These are phyloP conservation scores for Cocos nucifera DNA, from an alignment of 176 grass and related monocot species.

Conservation along the genomic window DNA sequence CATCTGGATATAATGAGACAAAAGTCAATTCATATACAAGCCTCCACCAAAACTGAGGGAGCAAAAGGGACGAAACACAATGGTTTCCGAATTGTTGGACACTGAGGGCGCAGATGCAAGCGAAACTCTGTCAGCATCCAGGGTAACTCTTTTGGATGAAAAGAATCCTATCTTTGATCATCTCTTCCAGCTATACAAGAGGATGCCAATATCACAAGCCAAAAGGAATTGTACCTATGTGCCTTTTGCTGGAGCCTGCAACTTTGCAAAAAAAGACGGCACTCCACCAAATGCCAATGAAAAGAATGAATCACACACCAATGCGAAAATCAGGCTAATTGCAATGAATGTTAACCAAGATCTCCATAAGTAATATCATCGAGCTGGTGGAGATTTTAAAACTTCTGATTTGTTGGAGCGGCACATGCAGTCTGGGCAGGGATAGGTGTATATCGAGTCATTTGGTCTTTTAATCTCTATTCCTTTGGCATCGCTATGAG, in stretches of 20 bases:
- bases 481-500: constrained; percentile 76
- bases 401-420: constrained; percentile 52
- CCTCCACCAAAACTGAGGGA: background rate
- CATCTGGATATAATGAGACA: background rate
- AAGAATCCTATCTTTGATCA: constrained; percentile 13
- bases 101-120: background rate
- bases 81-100: background rate
- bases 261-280: constrained; percentile 20
- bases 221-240: constrained; percentile 12
- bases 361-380: constrained; percentile 36
- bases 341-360: constrained; percentile 4
- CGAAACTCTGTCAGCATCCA: background rate
- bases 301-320: constrained; percentile 49
- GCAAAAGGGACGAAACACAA: background rate
- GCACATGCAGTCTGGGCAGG: constrained; percentile 92
- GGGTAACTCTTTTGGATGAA: too few relatives aligned
- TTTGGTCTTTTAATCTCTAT: constrained; percentile 85
- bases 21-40: background rate
- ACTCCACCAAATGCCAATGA: constrained; percentile 36
- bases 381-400: constrained; percentile 34
- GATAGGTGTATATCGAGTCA: constrained; percentile 83
- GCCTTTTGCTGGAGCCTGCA: constrained; percentile 16
- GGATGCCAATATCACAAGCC: constrained; percentile 5
- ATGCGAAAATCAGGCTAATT: constrained; percentile 35
- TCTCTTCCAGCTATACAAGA: constrained; percentile 19